phyloP scores from a whole-genome alignment of 441 rosid genomes.

The Corymbia citriodora region DNA sequence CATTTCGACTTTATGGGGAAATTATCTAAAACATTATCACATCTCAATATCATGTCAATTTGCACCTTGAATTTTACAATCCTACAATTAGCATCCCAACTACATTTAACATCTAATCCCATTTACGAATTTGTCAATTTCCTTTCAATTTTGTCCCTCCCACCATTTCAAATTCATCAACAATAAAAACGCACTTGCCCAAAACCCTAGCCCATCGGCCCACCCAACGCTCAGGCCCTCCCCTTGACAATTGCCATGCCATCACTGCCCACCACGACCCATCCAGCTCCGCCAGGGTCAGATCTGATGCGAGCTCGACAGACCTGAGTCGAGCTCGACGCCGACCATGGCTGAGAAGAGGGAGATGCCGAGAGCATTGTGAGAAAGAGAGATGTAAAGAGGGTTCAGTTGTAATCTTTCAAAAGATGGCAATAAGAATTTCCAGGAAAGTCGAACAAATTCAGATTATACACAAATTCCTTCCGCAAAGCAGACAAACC shows the following conservation, averaged over 20 bases:
- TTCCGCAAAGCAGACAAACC: neutral
- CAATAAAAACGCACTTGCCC: neutral
- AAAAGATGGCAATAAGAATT: neutral
- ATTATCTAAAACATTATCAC: neutral
- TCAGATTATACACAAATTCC: neutral
- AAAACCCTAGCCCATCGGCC: neutral
- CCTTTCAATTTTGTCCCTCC: neutral
- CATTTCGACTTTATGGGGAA: neutral
- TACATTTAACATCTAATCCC: neutral
- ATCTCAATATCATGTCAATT: neutral
- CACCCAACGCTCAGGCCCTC: neutral
- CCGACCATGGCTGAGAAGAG: neutral
- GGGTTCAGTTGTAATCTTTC: neutral
- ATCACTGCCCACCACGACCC: neutral
- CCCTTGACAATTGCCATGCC: neutral
- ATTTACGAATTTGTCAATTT: neutral
- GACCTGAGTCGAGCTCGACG: neutral
- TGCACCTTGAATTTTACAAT: neutral
- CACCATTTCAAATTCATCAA: neutral
- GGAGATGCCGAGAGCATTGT: neutral
- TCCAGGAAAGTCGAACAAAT: neutral
- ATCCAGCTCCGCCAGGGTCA: neutral
- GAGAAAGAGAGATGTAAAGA: neutral
- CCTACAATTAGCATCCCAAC: neutral
- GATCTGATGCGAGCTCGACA: neutral